Conservation (phyloP, 2,329 filamentous ascomycete genomes). For the Zasmidium cellare region DNA sequence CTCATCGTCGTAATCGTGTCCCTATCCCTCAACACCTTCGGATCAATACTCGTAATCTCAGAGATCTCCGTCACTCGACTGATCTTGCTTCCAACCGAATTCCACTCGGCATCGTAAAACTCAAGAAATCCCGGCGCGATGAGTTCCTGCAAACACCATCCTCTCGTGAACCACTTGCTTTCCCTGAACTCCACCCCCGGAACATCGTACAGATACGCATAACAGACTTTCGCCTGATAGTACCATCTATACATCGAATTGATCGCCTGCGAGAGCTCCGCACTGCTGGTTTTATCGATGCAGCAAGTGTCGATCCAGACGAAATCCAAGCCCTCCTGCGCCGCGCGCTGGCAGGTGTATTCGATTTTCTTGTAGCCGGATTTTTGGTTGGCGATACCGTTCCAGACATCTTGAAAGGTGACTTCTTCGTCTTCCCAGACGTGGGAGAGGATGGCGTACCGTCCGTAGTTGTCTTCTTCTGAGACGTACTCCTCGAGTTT, state of each 20-base stretch:
- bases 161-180: slow-evolving; percentile 22
- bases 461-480: slow-evolving; percentile 19
- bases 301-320: slow-evolving; percentile 44
- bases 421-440: slow-evolving; percentile 28
- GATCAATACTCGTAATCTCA: slow-evolving; percentile 33
- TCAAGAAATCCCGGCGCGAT: slow-evolving; percentile 23
- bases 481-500: slow-evolving; percentile 18
- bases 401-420: slow-evolving; percentile 23
- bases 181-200: slow-evolving; percentile 5
- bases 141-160: slow-evolving; percentile 28
- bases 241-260: slow-evolving; percentile 37
- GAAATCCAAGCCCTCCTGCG: slow-evolving; percentile 31
- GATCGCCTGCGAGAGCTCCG: slow-evolving; percentile 39
- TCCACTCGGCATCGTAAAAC: slow-evolving; percentile 20
- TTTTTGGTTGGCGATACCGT: slow-evolving; percentile 13
- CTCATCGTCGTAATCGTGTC: slow-evolving; percentile 14
- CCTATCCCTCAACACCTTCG: slow-evolving; percentile 18
- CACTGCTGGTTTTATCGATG: slow-evolving; percentile 39
- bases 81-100: slow-evolving; percentile 19
- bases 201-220: slow-evolving; percentile 32
- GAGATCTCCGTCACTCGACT: slow-evolving; percentile 23
- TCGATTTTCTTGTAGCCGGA: slow-evolving; percentile 25
- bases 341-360: slow-evolving; percentile 19
- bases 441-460: slow-evolving; percentile 29
- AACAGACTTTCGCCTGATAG: slow-evolving; percentile 35